These are phyloP conservation scores for Apiospora aurea DNA, from an alignment of 2,329 filamentous ascomycete species.

Conservation along the genomic window DNA sequence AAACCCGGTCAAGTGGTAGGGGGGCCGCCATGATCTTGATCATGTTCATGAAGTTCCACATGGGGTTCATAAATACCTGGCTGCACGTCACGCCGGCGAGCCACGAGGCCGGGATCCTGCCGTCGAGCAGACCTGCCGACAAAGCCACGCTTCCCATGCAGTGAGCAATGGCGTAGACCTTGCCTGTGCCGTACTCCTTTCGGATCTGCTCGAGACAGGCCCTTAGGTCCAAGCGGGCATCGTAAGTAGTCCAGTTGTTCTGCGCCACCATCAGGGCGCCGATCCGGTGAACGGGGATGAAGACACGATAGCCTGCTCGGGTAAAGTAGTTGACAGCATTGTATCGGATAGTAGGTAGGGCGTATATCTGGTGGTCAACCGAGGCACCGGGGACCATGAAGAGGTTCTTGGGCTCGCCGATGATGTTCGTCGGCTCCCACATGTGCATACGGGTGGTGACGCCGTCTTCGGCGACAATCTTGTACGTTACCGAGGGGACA, in stretches of 20 bases:
- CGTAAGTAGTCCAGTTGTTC: conserved; percentile 64
- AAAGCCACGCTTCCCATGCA: conserved; percentile 70
- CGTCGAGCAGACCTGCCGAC: conserved; percentile 65
- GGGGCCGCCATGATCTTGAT: conserved; percentile 60
- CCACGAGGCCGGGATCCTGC: conserved; percentile 64
- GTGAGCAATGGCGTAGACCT: conserved; percentile 65
- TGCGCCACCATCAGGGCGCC: conserved; percentile 58
- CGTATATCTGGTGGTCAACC: conserved; percentile 69
- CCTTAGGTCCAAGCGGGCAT: conserved; percentile 64
- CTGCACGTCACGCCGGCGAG: conserved; percentile 64
- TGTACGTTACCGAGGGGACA: conserved; percentile 48
- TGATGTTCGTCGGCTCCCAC: conserved; percentile 58
- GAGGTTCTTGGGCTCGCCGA: conserved; percentile 53
- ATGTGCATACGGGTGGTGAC: conserved; percentile 61
- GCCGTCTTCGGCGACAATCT: conserved; percentile 59
- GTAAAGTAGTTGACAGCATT: conserved; percentile 71
- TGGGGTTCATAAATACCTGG: conserved; percentile 70
- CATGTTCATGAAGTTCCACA: conserved; percentile 63
- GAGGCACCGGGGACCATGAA: conserved; percentile 69
- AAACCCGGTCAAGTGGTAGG: conserved; percentile 57
- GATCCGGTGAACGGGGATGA: conserved; percentile 64
- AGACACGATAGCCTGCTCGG: conserved; percentile 66
- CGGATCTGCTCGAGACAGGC: conserved; percentile 63
- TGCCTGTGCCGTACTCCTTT: conserved; percentile 40
- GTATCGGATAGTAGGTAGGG: conserved; percentile 67